A percentile compares a stretch with the other conserved stretches of the same genome.
Conservation (phyloP, 2,329 filamentous ascomycete species). For the Myriosclerotinia curreyana region DNA sequence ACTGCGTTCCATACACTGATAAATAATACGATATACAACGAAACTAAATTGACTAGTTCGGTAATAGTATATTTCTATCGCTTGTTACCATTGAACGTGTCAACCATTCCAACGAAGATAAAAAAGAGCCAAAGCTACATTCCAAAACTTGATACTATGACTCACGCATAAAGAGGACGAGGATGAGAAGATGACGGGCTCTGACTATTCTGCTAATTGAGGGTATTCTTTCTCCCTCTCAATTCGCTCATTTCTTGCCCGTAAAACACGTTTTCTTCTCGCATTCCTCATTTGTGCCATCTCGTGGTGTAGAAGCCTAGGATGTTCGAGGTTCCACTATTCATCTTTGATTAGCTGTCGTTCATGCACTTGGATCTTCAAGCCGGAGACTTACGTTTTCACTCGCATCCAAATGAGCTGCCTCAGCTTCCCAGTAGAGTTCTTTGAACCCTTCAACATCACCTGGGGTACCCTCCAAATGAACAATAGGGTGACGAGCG, state of each 20-base stretch:
- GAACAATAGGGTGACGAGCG: background rate
- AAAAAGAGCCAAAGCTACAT: background rate
- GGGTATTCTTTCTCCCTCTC: background rate
- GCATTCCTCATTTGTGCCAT: conserved; percentile 17
- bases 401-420: background rate
- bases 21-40: background rate
- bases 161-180: background rate
- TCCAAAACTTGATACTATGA: background rate
- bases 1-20: background rate
- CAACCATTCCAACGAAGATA: too few relatives aligned
- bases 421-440: conserved; percentile 7
- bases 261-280: conserved; percentile 4
- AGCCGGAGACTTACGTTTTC: background rate
- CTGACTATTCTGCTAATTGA: background rate
- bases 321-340: background rate
- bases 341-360: background rate
- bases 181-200: background rate
- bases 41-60: background rate
- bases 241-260: background rate
- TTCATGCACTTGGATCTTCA: background rate
- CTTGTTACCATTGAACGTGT: too few relatives aligned
- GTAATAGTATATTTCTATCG: too few relatives aligned
- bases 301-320: background rate
- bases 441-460: background rate
- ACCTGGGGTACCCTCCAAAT: background rate